phyloP scores from a whole-genome alignment of 2,329 filamentous ascomycete genomes.

The Diplodia scrobiculata region DNA sequence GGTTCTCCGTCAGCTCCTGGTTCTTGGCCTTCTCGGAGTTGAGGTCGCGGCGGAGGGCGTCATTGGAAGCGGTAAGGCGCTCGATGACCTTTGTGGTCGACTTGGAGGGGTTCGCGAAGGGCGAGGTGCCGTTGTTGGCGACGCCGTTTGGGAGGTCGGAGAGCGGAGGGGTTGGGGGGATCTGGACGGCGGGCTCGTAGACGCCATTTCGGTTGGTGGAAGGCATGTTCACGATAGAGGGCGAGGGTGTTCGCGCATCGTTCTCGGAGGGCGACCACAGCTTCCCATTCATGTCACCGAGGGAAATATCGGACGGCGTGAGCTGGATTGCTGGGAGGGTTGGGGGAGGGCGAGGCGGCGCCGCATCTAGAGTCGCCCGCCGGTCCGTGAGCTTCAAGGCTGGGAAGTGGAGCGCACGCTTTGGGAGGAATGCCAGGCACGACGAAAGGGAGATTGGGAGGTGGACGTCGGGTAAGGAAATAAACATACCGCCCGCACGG shows the following conservation, averaged over 20 bases:
- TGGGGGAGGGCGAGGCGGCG: conserved; percentile 26
- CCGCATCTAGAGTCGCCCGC: conserved; percentile 25
- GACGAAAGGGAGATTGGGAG: conserved; percentile 27
- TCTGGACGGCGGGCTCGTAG: conserved; percentile 18
- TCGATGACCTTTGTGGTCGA: conserved; percentile 57
- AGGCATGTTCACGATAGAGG: conserved; percentile 25
- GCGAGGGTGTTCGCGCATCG: conserved; percentile 25
- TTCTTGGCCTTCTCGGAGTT: conserved; percentile 46
- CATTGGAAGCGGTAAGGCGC: conserved; percentile 73
- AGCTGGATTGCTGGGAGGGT: conserved; percentile 22
- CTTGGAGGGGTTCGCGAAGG: conserved; percentile 27
- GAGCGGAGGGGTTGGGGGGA: conserved; percentile 19
- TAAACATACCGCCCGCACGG: conserved; percentile 27
- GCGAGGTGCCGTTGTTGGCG: conserved; percentile 17
- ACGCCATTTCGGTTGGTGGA: conserved; percentile 28
- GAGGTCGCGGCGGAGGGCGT: conserved; percentile 67
- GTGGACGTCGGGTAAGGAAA: conserved; percentile 26
- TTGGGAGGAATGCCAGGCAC: conserved; percentile 25
- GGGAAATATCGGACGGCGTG: conserved; percentile 23
- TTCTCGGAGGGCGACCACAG: conserved; percentile 22
- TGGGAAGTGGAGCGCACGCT: conserved; percentile 12
- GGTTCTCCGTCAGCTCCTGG: conserved; percentile 66
- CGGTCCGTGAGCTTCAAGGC: conserved; percentile 16
- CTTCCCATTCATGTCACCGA: conserved; percentile 26
- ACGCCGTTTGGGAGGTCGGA: conserved; percentile 22